These are phyloP conservation scores for Ustilago xerochloae DNA, from an alignment of 1,284 basidiomycete species.

Conservation along the genomic window DNA sequence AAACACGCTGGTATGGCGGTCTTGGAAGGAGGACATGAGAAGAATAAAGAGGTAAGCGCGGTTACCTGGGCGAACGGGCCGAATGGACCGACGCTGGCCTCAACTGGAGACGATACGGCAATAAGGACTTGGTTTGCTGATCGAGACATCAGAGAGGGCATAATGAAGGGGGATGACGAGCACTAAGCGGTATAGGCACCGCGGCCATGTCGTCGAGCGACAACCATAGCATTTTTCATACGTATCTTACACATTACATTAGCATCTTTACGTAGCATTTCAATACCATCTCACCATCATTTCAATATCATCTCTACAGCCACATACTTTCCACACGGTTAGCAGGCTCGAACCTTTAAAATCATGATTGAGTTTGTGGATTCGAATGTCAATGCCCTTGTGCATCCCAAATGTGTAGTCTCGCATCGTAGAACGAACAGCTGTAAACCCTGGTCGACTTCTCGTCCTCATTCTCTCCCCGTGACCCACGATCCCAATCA, in stretches of 20 bases:
- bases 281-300: not conserved
- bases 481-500: conserved; percentile 81
- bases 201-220: not conserved
- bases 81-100: conserved; percentile 57
- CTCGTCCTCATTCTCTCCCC: conserved; percentile 55
- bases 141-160: conserved; percentile 57
- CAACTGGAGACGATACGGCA: conserved; percentile 60
- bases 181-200: too few species aligned
- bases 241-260: not conserved
- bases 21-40: conserved; percentile 22
- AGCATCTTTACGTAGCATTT: not conserved
- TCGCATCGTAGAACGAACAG: conserved; percentile 96
- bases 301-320: not conserved
- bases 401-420: conserved; percentile 80
- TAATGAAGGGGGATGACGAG: conserved; percentile 9
- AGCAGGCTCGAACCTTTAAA: too few species aligned
- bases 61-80: conserved; percentile 60
- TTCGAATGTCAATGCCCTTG: not conserved
- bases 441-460: conserved; percentile 77
- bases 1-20: conserved; percentile 25
- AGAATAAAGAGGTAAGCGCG: conserved; percentile 62
- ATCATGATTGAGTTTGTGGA: not conserved
- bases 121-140: conserved; percentile 69
- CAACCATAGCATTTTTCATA: not conserved
- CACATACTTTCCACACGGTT: not conserved